phyloP scores from a whole-genome alignment of 2,329 filamentous ascomycete genomes.

The Aschersonia sp. region DNA sequence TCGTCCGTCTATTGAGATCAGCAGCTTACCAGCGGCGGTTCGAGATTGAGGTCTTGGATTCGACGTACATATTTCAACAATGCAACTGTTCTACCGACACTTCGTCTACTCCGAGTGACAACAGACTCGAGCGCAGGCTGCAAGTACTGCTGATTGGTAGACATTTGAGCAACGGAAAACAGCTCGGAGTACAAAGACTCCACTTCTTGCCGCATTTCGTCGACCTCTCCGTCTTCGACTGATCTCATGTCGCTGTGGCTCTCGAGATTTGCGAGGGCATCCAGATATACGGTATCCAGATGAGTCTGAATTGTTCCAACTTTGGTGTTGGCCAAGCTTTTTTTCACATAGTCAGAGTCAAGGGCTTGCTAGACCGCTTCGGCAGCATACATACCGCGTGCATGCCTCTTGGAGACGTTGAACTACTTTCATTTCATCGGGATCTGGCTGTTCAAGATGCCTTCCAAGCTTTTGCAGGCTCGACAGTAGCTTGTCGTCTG shows the following conservation, averaged over 20 bases:
- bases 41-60: background rate
- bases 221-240: constrained; percentile 25
- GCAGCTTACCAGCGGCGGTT: constrained; percentile 5
- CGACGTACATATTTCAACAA: constrained; percentile 36
- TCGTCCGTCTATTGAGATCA: constrained; percentile 27
- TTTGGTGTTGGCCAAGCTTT: constrained; percentile 39
- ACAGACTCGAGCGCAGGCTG: constrained; percentile 40
- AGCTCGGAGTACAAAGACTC: constrained; percentile 59
- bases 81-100: constrained; percentile 26
- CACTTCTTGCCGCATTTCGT: constrained; percentile 45
- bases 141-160: constrained; percentile 51
- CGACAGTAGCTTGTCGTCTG: constrained; percentile 51
- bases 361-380: background rate
- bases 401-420: constrained; percentile 43
- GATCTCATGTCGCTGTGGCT: constrained; percentile 12
- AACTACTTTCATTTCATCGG: constrained; percentile 36
- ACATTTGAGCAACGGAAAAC: constrained; percentile 55
- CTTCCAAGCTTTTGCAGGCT: constrained; percentile 52
- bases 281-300: constrained; percentile 41
- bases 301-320: constrained; percentile 39
- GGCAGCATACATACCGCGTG: constrained; percentile 26
- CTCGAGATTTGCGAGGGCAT: constrained; percentile 21
- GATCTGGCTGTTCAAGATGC: constrained; percentile 39
- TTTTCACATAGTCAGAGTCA: background rate
- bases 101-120: constrained; percentile 26